Evolutionary conservation across 148 eudicot species (phyloP).

Genomic region (Chenopodium album): DNA sequence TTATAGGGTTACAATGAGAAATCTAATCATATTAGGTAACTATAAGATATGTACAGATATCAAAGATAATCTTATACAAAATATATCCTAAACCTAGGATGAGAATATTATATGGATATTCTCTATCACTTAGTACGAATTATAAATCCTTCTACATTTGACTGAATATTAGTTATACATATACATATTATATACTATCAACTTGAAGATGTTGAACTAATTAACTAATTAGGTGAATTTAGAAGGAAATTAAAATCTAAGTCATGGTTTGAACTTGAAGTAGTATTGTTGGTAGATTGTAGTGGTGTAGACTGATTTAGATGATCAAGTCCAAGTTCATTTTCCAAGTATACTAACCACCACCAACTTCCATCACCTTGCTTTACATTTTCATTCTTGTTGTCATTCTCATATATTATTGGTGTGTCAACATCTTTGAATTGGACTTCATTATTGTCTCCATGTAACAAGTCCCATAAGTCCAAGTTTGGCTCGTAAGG

Average conservation of each 20-base stretch:
- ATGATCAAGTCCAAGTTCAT: conserved; percentile 43
- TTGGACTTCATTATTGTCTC: conserved; percentile 29
- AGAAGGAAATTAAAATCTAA: conserved; percentile 8
- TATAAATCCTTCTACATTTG: conserved; percentile 11
- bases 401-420: conserved; percentile 8
- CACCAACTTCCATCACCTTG: conserved; percentile 34
- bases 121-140: too few relatives aligned
- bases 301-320: conserved; percentile 14
- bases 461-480: conserved; percentile 44
- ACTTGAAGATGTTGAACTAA: conserved; percentile 18
- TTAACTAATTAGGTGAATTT: conserved; percentile 18
- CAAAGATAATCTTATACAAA: too few relatives aligned
- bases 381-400: not conserved
- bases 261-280: not conserved
- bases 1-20: too few relatives aligned
- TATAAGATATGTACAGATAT: too few relatives aligned
- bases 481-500: conserved; percentile 47
- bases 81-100: too few relatives aligned
- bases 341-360: conserved; percentile 48
- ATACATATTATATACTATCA: not conserved
- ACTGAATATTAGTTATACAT: not conserved
- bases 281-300: conserved; percentile 11
- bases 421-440: conserved; percentile 22
- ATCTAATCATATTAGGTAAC: too few relatives aligned
- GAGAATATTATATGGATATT: too few relatives aligned